phyloP scores from a whole-genome alignment of 352 stramenopile genomes.

The Phytophthora aleatoria region DNA sequence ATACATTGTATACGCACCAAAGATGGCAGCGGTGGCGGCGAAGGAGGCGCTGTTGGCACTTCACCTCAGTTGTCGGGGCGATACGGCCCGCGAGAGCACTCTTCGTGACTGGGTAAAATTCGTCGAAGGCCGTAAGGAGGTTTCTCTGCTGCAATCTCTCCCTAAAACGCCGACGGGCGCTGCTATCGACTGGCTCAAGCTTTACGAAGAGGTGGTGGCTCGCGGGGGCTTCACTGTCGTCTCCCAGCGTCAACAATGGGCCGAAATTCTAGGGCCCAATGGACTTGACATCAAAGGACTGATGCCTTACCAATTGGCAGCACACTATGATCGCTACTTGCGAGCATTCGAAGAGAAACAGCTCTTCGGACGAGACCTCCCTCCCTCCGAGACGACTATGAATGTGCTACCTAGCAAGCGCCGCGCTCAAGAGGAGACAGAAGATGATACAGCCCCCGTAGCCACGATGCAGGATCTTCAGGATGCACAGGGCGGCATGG shows the following conservation, averaged over 20 bases:
- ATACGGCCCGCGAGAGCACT: conserved; percentile 58
- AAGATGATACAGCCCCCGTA: conserved; percentile 44
- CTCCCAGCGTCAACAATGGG: conserved; percentile 60
- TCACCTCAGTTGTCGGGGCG: conserved; percentile 70
- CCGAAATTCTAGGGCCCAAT: conserved; percentile 47
- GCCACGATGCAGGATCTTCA: conserved; percentile 69
- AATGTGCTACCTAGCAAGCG: conserved; percentile 38
- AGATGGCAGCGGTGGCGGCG: conserved; percentile 20
- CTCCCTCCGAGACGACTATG: conserved; percentile 24
- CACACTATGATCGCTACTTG: conserved; percentile 61
- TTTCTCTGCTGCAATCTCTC: conserved; percentile 49
- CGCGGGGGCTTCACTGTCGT: conserved; percentile 62
- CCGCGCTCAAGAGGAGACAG: conserved; percentile 7
- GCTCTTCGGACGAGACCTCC: conserved; percentile 68
- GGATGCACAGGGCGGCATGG: conserved; percentile 60
- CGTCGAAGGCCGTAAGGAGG: conserved; percentile 49
- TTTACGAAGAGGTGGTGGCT: conserved; percentile 84
- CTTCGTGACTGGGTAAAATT: conserved; percentile 69
- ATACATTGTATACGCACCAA: neutral
- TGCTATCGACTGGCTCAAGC: conserved; percentile 72
- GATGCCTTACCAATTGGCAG: conserved; percentile 65
- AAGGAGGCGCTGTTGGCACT: conserved; percentile 59
- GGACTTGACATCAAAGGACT: conserved; percentile 62
- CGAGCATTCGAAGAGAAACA: conserved; percentile 80
- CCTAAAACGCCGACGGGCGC: conserved; percentile 57